Conservation (phyloP, 306 rosid species). For the Prunus fruticosa region DNA sequence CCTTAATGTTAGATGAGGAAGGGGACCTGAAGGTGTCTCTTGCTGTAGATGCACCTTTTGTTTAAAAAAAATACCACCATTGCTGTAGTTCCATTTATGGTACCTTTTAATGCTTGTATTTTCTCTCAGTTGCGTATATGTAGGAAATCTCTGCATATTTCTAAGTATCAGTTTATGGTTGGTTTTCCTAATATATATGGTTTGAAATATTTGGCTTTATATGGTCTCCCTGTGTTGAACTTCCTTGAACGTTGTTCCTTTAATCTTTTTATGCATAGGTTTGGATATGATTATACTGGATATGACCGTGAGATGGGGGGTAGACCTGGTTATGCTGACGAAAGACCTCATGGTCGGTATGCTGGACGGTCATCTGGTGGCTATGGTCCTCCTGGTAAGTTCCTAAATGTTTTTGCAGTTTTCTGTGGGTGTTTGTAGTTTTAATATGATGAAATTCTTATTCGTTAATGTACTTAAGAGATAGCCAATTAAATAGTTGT, state of each 20-base stretch:
- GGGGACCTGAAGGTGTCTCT: background rate
- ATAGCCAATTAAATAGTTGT: background rate
- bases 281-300: conserved; percentile 80
- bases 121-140: background rate
- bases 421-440: background rate
- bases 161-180: background rate
- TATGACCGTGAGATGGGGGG: conserved; percentile 80
- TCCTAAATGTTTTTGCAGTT: background rate
- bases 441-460: background rate
- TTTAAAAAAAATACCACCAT: background rate
- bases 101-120: background rate
- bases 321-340: conserved; percentile 72
- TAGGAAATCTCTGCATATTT: background rate
- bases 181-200: background rate
- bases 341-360: conserved; percentile 78
- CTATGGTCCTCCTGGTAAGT: conserved; percentile 58
- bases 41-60: background rate
- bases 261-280: conserved; percentile 36
- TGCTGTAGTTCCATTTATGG: background rate
- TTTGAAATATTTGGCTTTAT: background rate
- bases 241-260: background rate
- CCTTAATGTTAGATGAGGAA: background rate
- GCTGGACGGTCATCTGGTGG: conserved; percentile 64
- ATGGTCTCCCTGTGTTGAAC: background rate
- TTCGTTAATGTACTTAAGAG: background rate